Base-by-base conservation (phyloP, 2,329 filamentous ascomycete species). In the Venturia oleaginea region DNA sequence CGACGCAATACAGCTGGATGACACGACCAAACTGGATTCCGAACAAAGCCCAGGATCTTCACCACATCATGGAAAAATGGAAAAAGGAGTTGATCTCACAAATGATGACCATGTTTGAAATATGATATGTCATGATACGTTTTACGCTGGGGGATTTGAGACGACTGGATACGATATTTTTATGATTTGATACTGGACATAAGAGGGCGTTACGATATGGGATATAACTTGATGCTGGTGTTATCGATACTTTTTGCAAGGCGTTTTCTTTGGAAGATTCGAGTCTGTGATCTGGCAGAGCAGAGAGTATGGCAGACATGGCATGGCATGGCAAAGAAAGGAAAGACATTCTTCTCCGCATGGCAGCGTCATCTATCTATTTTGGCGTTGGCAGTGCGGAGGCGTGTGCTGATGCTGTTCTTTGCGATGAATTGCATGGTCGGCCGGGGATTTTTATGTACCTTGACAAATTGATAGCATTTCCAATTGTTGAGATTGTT, bases 131-230 rank as follows among this genome's bases (percentile, higher is more conserved):
- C 51, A 34, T 34, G 51, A 54, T 34, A 57, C 51, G 30, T 57
- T 57, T 57, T 34, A 19, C 19, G 11, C 30, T 19, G 27, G 27
- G 30, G 15, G 51, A 57, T 57, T 57, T 57, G 51, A 57, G 30
- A 57, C 27, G 51, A 57, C 51, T 34, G 51, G 51, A 57, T 57
- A 57, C 30, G 51, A 34, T n/a, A n/a, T 57, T 37, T 57, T 57
- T 34, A 57, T 11, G 51, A 57, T 13, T 13, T n/a, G 27, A 57
- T 57, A 34, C 51, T 57, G 27, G 17, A 34, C 30, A 32, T 57
- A 30, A 34, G 15, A 22, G 11, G 51, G 30, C 5, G 15, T 55
- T 32, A 19, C 34, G 27, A n/a, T 13, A 17, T 34, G 51, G 27
- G 51, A 32, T 32, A 32, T 17, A 7, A 19, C 27, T n/a, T n/a